phyloP scores from a whole-genome alignment of 495 filamentous ascomycete genomes.

The Pseudomonodictys pantanalensis region DNA sequence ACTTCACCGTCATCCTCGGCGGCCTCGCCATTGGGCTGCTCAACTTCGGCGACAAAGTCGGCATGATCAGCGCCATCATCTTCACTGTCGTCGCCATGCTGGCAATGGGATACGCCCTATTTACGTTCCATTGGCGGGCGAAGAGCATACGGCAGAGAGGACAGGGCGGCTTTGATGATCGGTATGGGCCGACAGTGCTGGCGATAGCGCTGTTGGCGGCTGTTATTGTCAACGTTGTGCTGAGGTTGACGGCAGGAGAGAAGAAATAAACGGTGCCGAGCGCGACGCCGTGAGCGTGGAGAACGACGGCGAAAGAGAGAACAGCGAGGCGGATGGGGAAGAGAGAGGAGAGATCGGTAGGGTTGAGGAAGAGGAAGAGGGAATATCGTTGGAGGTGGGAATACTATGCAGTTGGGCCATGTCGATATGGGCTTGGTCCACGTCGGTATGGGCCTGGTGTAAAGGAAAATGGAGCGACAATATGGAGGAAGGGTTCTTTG shows the following conservation, averaged over 20 bases:
- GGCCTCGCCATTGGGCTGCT: constrained; percentile 92
- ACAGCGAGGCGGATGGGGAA: no score
- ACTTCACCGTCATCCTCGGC: constrained; percentile 97
- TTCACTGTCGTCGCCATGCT: constrained; percentile 96
- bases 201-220: constrained; percentile 79
- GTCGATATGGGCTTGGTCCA: no score
- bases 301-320: no score
- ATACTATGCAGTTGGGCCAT: no score
- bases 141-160: constrained; percentile 87
- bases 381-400: no score
- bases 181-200: constrained; percentile 86
- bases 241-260: constrained; percentile 64
- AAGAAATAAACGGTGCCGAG: constrained; percentile 12
- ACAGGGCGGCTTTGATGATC: constrained; percentile 93
- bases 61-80: constrained; percentile 84
- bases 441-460: no score
- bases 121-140: constrained; percentile 95
- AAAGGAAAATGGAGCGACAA: no score
- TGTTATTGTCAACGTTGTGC: constrained; percentile 88
- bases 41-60: constrained; percentile 93
- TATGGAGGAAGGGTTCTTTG: no score
- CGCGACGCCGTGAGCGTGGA: no score
- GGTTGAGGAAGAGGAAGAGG: no score
- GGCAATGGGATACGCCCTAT: constrained; percentile 90
- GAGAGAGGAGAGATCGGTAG: no score